These are phyloP conservation scores for Mallotus japonicus DNA, from an alignment of 441 rosid genomes.

Conservation along the genomic window DNA sequence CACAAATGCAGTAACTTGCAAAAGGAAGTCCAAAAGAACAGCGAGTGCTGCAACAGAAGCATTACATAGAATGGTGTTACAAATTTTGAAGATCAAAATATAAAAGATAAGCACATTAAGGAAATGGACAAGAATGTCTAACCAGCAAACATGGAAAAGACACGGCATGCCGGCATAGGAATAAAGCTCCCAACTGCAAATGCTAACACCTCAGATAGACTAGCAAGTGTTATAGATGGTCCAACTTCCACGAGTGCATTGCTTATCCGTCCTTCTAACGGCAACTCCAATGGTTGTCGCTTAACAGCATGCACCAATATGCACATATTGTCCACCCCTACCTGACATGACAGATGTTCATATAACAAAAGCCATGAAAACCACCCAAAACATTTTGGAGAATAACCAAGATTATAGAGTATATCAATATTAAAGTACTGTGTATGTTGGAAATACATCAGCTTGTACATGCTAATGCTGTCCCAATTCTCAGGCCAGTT, in stretches of 20 bases:
- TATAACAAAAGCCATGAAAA: slow-evolving; percentile 17
- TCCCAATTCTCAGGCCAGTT: not conserved
- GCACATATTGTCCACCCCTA: slow-evolving; percentile 99
- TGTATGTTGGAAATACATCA: too few relatives aligned
- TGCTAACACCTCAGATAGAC: slow-evolving; percentile 88
- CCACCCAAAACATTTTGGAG: not conserved
- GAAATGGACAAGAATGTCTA: slow-evolving; percentile 21
- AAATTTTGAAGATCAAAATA: not conserved
- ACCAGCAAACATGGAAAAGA: slow-evolving; percentile 99
- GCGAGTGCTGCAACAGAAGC: slow-evolving; percentile 74
- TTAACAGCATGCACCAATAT: slow-evolving; percentile 96
- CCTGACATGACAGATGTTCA: slow-evolving; percentile 44
- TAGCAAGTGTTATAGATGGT: slow-evolving; percentile 98
- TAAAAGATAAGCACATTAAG: not conserved
- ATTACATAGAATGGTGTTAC: slow-evolving; percentile 13
- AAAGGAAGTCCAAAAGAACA: slow-evolving; percentile 90
- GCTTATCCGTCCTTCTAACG: slow-evolving; percentile 81
- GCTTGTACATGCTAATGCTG: not conserved
- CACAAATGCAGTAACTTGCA: slow-evolving; percentile 98
- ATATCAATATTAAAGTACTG: not conserved
- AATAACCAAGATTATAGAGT: not conserved
- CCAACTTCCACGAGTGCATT: slow-evolving; percentile 98
- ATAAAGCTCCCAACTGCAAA: slow-evolving; percentile 97
- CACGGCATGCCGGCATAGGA: slow-evolving; percentile 98
- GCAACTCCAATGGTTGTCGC: slow-evolving; percentile 79